Percentiles rank a stretch among this genome's conserved stretches.
phyloP scores from a whole-genome alignment of 352 stramenopile species.

The Phytopythium oedochilum region DNA sequence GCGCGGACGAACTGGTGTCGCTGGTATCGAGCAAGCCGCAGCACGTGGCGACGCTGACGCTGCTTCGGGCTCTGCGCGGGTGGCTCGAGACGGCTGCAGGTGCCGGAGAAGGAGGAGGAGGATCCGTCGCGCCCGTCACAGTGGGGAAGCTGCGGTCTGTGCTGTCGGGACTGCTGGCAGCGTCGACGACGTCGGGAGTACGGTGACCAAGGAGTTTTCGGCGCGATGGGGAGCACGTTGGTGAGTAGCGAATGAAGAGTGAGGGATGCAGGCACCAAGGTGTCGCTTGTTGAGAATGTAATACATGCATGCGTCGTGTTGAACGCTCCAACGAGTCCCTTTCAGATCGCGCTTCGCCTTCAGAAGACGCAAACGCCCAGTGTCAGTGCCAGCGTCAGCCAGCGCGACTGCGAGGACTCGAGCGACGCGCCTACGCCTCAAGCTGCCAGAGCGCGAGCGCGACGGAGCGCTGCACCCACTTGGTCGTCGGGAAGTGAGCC shows the following conservation, averaged over 20 bases:
- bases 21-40: slow-evolving; percentile 48
- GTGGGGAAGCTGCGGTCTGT: slow-evolving; percentile 44
- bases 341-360: no score
- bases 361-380: no score
- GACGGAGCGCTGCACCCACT: slow-evolving; percentile 82
- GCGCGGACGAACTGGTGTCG: slow-evolving; percentile 33
- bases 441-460: slow-evolving; percentile 80
- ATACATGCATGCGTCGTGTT: not conserved
- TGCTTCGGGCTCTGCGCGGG: slow-evolving; percentile 43
- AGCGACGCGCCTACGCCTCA: slow-evolving; percentile 18
- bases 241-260: not conserved
- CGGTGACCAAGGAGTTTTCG: not conserved
- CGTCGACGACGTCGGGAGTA: not conserved
- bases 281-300: not conserved
- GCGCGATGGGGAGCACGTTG: not conserved
- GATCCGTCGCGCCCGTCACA: slow-evolving; percentile 21
- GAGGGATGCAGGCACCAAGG: not conserved
- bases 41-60: slow-evolving; percentile 52
- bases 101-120: slow-evolving; percentile 1
- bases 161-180: slow-evolving; percentile 20
- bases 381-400: no score
- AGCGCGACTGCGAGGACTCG: not conserved
- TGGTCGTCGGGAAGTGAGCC: slow-evolving; percentile 39
- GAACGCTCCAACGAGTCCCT: no score
- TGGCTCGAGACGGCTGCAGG: slow-evolving; percentile 10